A percentile compares a stretch with the other conserved stretches of the same genome.
Evolutionary conservation across 768 basidiomycete genomes (phyloP).

Genomic region (Suillus placidus): DNA sequence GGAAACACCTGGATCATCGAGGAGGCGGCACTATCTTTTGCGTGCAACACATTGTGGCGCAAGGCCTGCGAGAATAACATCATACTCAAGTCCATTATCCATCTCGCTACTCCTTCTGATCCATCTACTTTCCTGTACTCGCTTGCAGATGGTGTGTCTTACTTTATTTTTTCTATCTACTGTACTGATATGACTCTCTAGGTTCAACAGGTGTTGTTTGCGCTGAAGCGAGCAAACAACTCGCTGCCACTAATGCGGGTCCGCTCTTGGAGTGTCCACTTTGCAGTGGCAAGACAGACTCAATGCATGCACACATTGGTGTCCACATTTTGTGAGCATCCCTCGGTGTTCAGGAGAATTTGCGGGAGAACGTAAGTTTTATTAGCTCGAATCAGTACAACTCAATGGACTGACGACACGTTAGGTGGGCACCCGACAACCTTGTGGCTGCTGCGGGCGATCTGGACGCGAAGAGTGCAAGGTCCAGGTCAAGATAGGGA

Average conservation of each 20-base stretch:
- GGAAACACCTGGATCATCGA: not conserved
- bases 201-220: not conserved
- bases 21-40: not conserved
- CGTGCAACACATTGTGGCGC: not conserved
- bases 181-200: not conserved
- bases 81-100: not conserved
- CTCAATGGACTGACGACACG: too few relatives aligned
- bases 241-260: not conserved
- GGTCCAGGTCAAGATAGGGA: too few relatives aligned
- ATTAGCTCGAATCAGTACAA: too few relatives aligned
- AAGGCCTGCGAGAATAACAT: not conserved
- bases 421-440: too few relatives aligned
- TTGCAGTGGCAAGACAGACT: not conserved
- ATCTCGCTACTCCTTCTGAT: not conserved
- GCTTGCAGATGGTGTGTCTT: not conserved
- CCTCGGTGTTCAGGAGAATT: not conserved
- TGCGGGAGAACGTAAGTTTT: too few relatives aligned
- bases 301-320: not conserved
- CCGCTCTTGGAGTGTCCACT: not conserved
- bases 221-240: not conserved
- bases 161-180: not conserved
- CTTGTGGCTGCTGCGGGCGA: too few relatives aligned
- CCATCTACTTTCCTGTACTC: not conserved
- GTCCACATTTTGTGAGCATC: not conserved
- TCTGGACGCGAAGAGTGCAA: too few relatives aligned